Evolutionary conservation across 2,329 filamentous ascomycete species (phyloP).

Genomic region (Colletotrichum sidae): DNA sequence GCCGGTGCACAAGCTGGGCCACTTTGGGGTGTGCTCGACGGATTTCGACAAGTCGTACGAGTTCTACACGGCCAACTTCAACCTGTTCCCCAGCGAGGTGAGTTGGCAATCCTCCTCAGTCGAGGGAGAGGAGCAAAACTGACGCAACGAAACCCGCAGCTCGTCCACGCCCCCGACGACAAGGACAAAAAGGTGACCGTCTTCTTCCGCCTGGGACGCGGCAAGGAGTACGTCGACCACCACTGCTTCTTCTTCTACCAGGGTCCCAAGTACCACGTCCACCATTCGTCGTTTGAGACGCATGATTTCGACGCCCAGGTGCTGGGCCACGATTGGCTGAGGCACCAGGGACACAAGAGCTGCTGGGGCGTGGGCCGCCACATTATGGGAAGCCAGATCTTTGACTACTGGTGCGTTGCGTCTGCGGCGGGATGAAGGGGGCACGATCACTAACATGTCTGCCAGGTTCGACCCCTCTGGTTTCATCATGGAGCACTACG

Average conservation of each 20-base stretch:
- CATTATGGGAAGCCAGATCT: conserved; percentile 77
- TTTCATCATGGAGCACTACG: conserved; percentile 77
- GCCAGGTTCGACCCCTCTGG: conserved; percentile 68
- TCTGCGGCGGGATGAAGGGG: neutral
- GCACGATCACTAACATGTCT: neutral
- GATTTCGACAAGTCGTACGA: conserved; percentile 60
- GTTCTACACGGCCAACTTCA: conserved; percentile 64
- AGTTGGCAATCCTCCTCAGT: conserved; percentile 9
- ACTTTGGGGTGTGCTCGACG: conserved; percentile 66
- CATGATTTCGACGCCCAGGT: conserved; percentile 79
- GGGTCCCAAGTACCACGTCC: conserved; percentile 64
- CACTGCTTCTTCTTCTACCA: conserved; percentile 64
- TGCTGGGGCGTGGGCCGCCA: conserved; percentile 80
- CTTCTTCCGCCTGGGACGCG: conserved; percentile 59
- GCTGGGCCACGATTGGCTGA: conserved; percentile 77
- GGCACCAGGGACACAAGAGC: conserved; percentile 69
- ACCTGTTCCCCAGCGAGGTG: conserved; percentile 63
- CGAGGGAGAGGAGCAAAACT: neutral
- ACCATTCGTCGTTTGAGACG: conserved; percentile 77
- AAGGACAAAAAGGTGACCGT: conserved; percentile 53
- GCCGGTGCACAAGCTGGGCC: conserved; percentile 64
- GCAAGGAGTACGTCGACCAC: conserved; percentile 59
- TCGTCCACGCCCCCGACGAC: conserved; percentile 37
- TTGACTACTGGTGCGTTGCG: conserved; percentile 51
- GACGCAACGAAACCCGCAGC: conserved; percentile 15